A percentile compares a stretch with the other conserved stretches of the same genome.
These are phyloP conservation scores for Trichomonas tenax DNA, from an alignment of 208 protist genomes.

Conservation along the genomic window DNA sequence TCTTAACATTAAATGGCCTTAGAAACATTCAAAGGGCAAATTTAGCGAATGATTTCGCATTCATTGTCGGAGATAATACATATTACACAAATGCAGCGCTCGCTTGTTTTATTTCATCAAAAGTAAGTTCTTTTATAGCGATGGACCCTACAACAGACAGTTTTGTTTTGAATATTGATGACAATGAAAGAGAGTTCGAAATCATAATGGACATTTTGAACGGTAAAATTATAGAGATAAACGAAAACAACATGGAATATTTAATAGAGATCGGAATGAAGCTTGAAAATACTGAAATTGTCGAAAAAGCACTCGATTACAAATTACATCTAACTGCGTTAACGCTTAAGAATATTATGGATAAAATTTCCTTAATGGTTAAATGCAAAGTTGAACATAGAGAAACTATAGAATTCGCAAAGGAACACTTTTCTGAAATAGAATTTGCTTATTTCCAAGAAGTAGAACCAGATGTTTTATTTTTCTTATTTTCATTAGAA, in stretches of 20 bases:
- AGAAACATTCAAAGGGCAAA: background rate
- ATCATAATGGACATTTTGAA: background rate
- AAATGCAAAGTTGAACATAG: background rate
- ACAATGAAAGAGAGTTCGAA: background rate
- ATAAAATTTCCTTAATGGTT: background rate
- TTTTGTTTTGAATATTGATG: background rate
- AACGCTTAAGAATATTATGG: background rate
- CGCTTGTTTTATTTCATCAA: background rate
- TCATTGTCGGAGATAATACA: background rate
- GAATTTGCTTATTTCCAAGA: background rate
- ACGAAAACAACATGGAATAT: background rate
- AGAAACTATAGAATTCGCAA: background rate
- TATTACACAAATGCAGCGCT: background rate
- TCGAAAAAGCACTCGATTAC: background rate
- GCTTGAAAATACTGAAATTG: background rate
- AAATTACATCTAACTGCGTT: background rate
- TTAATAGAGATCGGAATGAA: background rate
- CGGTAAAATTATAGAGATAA: background rate
- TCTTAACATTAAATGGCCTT: background rate
- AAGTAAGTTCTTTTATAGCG: background rate
- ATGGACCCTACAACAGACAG: background rate
- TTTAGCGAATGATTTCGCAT: background rate
- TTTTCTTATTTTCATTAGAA: background rate
- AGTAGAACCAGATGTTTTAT: background rate
- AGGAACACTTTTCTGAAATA: background rate